phyloP scores from a whole-genome alignment of 352 stramenopile genomes.

The Peronospora belbahrii region DNA sequence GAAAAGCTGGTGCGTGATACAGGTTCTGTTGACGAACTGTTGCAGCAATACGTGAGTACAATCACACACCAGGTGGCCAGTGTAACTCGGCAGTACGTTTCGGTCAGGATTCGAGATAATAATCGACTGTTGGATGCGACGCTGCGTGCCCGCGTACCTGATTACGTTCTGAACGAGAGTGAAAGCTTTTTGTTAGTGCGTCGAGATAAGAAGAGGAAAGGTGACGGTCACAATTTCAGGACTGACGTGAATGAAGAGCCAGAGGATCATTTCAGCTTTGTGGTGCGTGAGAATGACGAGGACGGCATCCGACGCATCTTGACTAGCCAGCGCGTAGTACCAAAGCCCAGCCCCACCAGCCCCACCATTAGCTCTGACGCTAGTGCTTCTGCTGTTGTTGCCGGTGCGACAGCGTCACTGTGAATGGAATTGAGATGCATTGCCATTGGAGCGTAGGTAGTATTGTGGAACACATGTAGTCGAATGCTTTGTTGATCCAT shows the following conservation, averaged over 20 bases:
- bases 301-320: constrained; percentile 30
- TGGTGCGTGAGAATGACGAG: constrained; percentile 35
- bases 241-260: constrained; percentile 7
- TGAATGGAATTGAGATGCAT: background rate
- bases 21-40: constrained; percentile 51
- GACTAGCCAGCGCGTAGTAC: constrained; percentile 3
- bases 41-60: constrained; percentile 79
- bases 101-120: constrained; percentile 73
- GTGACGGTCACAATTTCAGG: constrained; percentile 6
- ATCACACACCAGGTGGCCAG: constrained; percentile 81
- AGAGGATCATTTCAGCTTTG: constrained; percentile 22
- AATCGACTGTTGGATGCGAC: constrained; percentile 71
- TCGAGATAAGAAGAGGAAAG: constrained; percentile 33
- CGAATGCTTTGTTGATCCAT: background rate
- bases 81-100: constrained; percentile 75
- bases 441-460: background rate
- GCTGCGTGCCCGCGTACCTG: constrained; percentile 56
- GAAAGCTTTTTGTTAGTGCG: constrained; percentile 66
- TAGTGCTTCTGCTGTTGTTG: constrained; percentile 30
- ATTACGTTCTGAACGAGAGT: constrained; percentile 57
- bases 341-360: constrained; percentile 12
- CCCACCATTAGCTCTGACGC: constrained; percentile 23
- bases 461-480: background rate
- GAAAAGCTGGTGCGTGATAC: constrained; percentile 74
- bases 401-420: constrained; percentile 5